A percentile compares a stretch with the other conserved stretches of the same genome.
phyloP scores from a whole-genome alignment of 768 basidiomycete species.

The Mrakia blollopis region DNA sequence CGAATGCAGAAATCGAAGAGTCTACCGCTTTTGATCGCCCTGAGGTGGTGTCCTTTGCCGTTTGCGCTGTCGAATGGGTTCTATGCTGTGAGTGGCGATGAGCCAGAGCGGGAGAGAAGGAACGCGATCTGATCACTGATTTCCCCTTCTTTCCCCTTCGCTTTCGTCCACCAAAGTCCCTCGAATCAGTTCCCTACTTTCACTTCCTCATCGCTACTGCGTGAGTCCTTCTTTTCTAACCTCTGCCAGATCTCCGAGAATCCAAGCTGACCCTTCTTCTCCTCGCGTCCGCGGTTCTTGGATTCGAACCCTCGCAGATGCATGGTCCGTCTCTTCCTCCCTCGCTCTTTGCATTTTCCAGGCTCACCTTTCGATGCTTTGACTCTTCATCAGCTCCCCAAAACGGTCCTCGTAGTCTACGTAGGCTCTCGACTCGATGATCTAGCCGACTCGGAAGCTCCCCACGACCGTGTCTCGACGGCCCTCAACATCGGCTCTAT shows the following conservation, averaged over 20 bases:
- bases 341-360: neutral
- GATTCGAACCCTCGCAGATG: neutral
- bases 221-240: neutral
- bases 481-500: slow-evolving; percentile 30
- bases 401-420: slow-evolving; percentile 26
- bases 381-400: slow-evolving; percentile 21
- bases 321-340: slow-evolving; percentile 2
- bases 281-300: neutral
- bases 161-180: slow-evolving; percentile 8
- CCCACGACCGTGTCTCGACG: slow-evolving; percentile 9
- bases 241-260: neutral
- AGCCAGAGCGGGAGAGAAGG: too few species aligned
- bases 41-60: slow-evolving; percentile 33
- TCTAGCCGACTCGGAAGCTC: slow-evolving; percentile 20
- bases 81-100: neutral
- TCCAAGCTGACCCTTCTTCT: neutral
- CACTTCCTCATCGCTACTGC: slow-evolving; percentile 32
- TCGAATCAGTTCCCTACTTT: slow-evolving; percentile 19
- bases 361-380: neutral
- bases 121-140: too few species aligned
- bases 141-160: too few species aligned
- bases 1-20: slow-evolving; percentile 11
- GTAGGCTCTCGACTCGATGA: slow-evolving; percentile 28
- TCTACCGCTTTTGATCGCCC: slow-evolving; percentile 17
- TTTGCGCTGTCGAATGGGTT: slow-evolving; percentile 26